Conservation (phyloP, 2,329 filamentous ascomycete species). For the Calonectria fujianensis region DNA sequence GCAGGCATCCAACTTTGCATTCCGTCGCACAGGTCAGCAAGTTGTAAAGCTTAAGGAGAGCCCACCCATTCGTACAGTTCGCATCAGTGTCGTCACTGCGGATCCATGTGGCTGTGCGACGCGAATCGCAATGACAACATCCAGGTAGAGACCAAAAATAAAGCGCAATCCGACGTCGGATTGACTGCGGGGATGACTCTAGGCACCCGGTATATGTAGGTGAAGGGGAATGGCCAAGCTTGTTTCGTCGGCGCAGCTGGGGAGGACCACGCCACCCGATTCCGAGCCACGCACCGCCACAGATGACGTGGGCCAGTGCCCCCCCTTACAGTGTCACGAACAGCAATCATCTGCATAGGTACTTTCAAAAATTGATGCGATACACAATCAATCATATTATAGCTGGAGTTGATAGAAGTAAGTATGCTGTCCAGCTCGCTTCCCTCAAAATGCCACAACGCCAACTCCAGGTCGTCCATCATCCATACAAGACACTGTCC, state of each 20-base stretch:
- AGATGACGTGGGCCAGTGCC: constrained; percentile 51
- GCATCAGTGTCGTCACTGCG: constrained; percentile 54
- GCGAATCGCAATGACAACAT: constrained; percentile 28
- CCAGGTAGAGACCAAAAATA: not conserved
- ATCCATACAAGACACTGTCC: constrained; percentile 49
- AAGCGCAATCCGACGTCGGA: not conserved
- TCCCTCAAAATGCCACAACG: constrained; percentile 55
- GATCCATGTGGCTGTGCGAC: constrained; percentile 47
- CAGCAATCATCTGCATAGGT: not conserved
- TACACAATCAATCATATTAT: constrained; percentile 34
- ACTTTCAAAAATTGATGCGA: not conserved
- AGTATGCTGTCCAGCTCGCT: constrained; percentile 51
- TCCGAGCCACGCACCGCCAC: constrained; percentile 50
- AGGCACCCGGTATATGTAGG: constrained; percentile 28
- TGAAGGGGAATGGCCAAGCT: constrained; percentile 34
- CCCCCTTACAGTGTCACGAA: not conserved
- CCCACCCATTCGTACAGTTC: constrained; percentile 24
- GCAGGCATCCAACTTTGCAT: not conserved
- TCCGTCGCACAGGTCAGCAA: constrained; percentile 4
- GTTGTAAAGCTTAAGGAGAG: constrained; percentile 22
- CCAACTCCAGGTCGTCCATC: constrained; percentile 51
- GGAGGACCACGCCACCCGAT: constrained; percentile 48
- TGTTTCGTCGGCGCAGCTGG: constrained; percentile 39
- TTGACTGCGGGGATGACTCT: constrained; percentile 20
- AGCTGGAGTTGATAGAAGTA: constrained; percentile 30